Percentiles rank a stretch among this genome's conserved stretches.
Evolutionary conservation across 2,329 filamentous ascomycete genomes (phyloP).

Genomic region (Mollisia scopiformis): DNA sequence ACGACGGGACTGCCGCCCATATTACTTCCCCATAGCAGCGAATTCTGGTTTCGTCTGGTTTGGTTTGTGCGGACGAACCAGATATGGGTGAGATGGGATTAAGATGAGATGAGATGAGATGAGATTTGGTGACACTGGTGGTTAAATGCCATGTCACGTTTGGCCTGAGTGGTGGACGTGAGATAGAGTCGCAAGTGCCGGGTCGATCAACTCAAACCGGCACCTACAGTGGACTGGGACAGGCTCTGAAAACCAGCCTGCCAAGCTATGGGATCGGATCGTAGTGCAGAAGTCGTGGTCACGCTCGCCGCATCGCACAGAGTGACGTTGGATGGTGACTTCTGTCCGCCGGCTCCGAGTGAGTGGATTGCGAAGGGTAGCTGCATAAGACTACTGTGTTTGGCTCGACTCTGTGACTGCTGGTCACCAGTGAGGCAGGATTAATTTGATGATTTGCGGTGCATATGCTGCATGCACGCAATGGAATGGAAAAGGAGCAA

Average conservation of each 20-base stretch:
- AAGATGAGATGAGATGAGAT: constrained; percentile 13
- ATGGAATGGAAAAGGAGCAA: background rate
- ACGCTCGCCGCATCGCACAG: background rate
- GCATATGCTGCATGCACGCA: constrained; percentile 10
- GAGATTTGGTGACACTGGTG: constrained; percentile 10
- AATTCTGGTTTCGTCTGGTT: too few relatives aligned
- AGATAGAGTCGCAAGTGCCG: constrained; percentile 13
- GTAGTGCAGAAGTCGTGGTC: background rate
- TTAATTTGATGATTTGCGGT: constrained; percentile 10
- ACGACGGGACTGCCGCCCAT: background rate
- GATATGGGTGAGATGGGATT: constrained; percentile 16
- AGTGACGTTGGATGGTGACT: background rate
- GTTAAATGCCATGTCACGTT: constrained; percentile 1
- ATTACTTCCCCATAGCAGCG: background rate
- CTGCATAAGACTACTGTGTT: constrained; percentile 2
- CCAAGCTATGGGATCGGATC: background rate
- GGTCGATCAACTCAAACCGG: constrained; percentile 11
- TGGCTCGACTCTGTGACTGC: background rate
- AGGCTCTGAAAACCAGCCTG: background rate
- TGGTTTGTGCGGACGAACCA: background rate
- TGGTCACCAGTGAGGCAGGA: background rate
- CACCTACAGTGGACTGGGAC: background rate
- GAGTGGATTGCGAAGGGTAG: background rate
- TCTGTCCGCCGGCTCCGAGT: background rate
- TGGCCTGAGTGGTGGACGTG: background rate